Conservation (phyloP, 768 basidiomycete species). For the Naganishia vishniacii region DNA sequence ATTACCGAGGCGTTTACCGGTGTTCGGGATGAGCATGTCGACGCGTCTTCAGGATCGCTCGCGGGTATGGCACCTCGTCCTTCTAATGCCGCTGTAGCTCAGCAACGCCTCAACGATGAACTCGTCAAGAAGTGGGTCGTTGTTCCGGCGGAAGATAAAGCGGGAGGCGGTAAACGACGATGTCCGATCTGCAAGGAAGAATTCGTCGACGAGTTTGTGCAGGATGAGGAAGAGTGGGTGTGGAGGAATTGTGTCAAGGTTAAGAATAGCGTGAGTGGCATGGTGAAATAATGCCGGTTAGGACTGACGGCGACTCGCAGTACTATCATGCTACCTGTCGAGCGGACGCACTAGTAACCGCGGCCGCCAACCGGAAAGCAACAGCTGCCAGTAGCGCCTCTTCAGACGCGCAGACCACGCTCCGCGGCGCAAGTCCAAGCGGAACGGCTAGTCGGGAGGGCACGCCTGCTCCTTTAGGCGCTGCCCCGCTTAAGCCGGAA, state of each 20-base stretch:
- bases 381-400: not conserved
- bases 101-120: constrained; percentile 60
- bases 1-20: constrained; percentile 26
- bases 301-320: not conserved
- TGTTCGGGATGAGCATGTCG: constrained; percentile 13
- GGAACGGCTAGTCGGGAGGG: constrained; percentile 23
- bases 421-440: constrained; percentile 19
- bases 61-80: constrained; percentile 25
- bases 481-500: not conserved
- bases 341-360: constrained; percentile 56
- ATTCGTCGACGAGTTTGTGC: constrained; percentile 82
- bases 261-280: constrained; percentile 66
- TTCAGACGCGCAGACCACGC: not conserved
- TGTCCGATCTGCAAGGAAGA: constrained; percentile 96
- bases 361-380: constrained; percentile 26
- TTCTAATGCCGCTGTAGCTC: constrained; percentile 59
- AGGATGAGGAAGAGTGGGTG: constrained; percentile 97
- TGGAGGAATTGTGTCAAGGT: constrained; percentile 85
- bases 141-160: constrained; percentile 55
- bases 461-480: constrained; percentile 13
- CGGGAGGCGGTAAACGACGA: constrained; percentile 70
- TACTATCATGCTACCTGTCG: constrained; percentile 86
- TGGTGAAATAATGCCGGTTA: not conserved
- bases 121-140: constrained; percentile 66
- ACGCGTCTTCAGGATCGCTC: not conserved